These are phyloP conservation scores for Aureobasidium sp. DNA, from an alignment of 2,329 filamentous ascomycete species.

Conservation along the genomic window DNA sequence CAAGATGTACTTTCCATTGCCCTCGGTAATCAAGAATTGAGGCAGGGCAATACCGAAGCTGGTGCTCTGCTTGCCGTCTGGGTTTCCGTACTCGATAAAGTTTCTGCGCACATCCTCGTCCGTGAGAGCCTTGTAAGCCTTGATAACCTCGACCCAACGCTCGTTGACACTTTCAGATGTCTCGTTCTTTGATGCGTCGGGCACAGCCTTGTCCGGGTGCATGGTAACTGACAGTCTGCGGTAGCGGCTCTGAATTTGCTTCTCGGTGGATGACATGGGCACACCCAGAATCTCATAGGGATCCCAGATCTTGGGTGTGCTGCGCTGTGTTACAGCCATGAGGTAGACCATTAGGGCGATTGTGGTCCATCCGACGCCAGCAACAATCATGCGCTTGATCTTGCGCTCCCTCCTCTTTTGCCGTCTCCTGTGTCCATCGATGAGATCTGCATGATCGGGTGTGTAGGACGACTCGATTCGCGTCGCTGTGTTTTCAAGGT, in stretches of 20 bases:
- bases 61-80: constrained; percentile 95
- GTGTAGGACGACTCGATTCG: constrained; percentile 75
- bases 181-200: constrained; percentile 79
- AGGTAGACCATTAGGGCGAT: constrained; percentile 92
- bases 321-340: constrained; percentile 68
- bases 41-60: constrained; percentile 96
- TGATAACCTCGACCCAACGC: constrained; percentile 87
- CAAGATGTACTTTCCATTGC: constrained; percentile 91
- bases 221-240: constrained; percentile 74
- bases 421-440: constrained; percentile 72
- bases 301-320: constrained; percentile 77
- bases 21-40: constrained; percentile 84
- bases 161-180: constrained; percentile 78
- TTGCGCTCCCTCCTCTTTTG: constrained; percentile 86
- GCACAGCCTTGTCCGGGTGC: constrained; percentile 88
- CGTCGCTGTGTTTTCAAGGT: constrained; percentile 71
- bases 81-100: constrained; percentile 90
- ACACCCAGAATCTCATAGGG: constrained; percentile 92
- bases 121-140: constrained; percentile 95
- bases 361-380: constrained; percentile 67
- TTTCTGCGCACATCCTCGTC: constrained; percentile 97
- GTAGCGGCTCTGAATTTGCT: constrained; percentile 87
- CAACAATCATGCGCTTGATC: constrained; percentile 73
- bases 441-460: constrained; percentile 72
- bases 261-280: constrained; percentile 76